Evolutionary conservation across 495 filamentous ascomycete species (phyloP), one percentile per base, ranked within the genome.

Genomic region (Beverwykella pulmonaria): DNA sequence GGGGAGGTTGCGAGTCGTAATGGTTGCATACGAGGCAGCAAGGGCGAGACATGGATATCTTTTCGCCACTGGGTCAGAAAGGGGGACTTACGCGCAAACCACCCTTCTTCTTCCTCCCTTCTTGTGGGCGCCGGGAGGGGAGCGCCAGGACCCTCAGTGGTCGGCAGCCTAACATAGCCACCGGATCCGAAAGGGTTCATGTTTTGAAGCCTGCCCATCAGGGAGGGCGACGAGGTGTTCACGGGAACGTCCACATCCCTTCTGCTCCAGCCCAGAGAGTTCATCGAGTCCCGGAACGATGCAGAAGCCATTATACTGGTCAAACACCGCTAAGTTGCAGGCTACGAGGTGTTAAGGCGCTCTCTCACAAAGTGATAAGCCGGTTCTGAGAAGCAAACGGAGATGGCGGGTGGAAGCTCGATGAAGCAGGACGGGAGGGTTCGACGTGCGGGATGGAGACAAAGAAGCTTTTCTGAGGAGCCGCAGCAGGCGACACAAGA

Each of bases 61-160:
- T 53, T 56, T 61, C 22, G 64, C 64, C 64, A 67, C 57, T 55
- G 50, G 30, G 17, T 48, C 23, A 39, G 59, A 53, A 61, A 59
- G 30, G 48, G 39, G 52, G 29, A 95, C 94, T 93, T 86, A 98
- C 94, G 82, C 64, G 90, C 90, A 84, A 98, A 92, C 86, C 90
- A 97, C 53, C 87, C 90, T 77, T 96, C 94, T 69, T 98, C 94
- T 79, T 98, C 94, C 68, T 97, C 92, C 61, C 93, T 84, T 69
- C 94, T 85, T 73, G 70, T 92, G 59, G 91, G 82, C 59, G 93
- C 93, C 41, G 93, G 93, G 26, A 97, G 80, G 39, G 92, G 92
- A 63, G 93, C 92, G 47, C 92, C 94, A 32, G 92, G 85, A 56
- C 79, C 83, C 76, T 97, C 92, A 77, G 89, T 73, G 65, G 91